Evolutionary conservation across 192 early-diverging fungal genomes (phyloP), one percentile per base, ranked within the genome.

Genomic region (Coemansia sp.): DNA sequence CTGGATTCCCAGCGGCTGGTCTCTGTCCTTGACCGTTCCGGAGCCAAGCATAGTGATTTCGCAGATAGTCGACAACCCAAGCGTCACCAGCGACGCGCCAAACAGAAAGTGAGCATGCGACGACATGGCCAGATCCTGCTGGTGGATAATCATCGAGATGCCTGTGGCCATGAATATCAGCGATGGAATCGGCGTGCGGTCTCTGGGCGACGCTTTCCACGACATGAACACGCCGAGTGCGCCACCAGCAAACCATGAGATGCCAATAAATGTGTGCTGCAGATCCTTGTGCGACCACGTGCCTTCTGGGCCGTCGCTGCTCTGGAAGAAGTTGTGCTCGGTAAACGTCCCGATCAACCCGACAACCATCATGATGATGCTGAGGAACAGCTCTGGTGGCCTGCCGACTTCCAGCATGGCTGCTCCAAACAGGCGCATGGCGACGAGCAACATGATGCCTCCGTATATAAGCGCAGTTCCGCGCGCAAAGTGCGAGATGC

Each of bases 401-500:
- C 86, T 85, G 6, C 73, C 65, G 14, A 76, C 73, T 5, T 69
- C 66, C 14, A 76, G 60, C 46, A 90, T 67, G 66, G 79, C 73
- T 20, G 85, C 83, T 1, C 85, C 87, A 34, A 75, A 86, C 21
- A 90, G 56, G 20, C 84, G 85, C 53, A 89, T 55, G 1, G 62
- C 49, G 3, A 88, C 53, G 4, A 89, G 34, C 16, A 86, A 26
- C 5, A 76, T 43, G 11, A 89, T 73, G n/a, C 84, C 76, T 57
- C 84, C 82, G 14, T 65, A 69, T 18, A 87, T 77, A 66, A 89
- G 78, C 4, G 82, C 87, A 7, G 83, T 87, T 33, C 89, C 89
- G 69, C 89, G 89, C 11, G 85, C 87, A 73, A 89, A 88, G 67
- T 90, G 89, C 3, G 89, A 88, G 23, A 90, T 61, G 69, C 89